Evolutionary conservation across 2,329 filamentous ascomycete genomes (phyloP).

Genomic region (Aspergillus oerlinghausenensis): DNA sequence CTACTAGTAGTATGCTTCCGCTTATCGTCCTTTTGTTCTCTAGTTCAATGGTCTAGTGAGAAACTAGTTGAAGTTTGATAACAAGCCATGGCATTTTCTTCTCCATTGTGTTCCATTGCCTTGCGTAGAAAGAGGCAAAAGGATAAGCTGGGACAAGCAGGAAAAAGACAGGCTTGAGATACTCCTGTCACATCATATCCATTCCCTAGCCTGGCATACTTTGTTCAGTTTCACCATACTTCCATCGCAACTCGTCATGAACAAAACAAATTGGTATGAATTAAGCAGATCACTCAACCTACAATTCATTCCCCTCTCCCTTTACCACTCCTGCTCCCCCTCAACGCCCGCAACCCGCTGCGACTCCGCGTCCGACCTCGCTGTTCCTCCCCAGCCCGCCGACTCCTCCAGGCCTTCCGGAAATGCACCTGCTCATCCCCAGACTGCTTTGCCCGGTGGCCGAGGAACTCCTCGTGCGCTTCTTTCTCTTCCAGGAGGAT

Average conservation of each 20-base stretch:
- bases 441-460: constrained; percentile 28
- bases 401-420: constrained; percentile 29
- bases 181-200: background rate
- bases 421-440: constrained; percentile 32
- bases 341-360: constrained; percentile 7
- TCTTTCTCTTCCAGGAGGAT: constrained; percentile 30
- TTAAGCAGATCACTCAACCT: background rate
- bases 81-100: too few species aligned
- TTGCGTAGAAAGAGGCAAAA: too few species aligned
- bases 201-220: background rate
- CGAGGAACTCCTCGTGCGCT: constrained; percentile 28
- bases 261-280: background rate
- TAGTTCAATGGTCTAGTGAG: background rate
- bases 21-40: background rate
- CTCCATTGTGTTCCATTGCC: too few species aligned
- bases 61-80: background rate
- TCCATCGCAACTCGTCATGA: background rate
- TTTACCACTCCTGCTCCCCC: background rate
- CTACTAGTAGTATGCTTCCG: too few species aligned
- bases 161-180: too few species aligned
- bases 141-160: too few species aligned
- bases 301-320: background rate
- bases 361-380: background rate
- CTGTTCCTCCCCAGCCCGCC: constrained; percentile 18
- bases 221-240: background rate